phyloP scores from a whole-genome alignment of 2,329 filamentous ascomycete species.

The Apiospora aurea region DNA sequence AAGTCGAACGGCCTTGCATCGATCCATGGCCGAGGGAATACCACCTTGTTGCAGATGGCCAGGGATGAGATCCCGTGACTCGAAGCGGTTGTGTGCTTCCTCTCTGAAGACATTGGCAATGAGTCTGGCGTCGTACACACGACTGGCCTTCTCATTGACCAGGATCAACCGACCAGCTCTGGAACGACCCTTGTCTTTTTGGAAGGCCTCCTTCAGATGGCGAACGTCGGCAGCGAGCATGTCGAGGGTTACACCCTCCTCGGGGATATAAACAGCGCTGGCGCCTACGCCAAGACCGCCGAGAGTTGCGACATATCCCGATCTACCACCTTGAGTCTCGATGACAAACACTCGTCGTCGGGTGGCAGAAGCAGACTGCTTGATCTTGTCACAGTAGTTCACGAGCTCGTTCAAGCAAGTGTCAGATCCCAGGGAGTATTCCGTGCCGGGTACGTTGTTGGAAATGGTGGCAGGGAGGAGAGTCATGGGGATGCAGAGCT shows the following conservation, averaged over 20 bases:
- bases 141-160: constrained; percentile 94
- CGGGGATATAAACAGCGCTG: constrained; percentile 92
- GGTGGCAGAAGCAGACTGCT: constrained; percentile 93
- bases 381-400: constrained; percentile 95
- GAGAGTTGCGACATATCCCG: constrained; percentile 90
- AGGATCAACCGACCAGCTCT: constrained; percentile 93
- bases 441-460: constrained; percentile 97
- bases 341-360: constrained; percentile 96
- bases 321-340: constrained; percentile 94
- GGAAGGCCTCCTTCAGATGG: constrained; percentile 85
- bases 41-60: constrained; percentile 96
- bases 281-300: constrained; percentile 92
- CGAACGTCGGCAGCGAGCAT: constrained; percentile 93
- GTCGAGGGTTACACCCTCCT: constrained; percentile 92
- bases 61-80: constrained; percentile 88
- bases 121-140: constrained; percentile 89
- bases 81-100: constrained; percentile 90
- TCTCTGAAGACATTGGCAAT: constrained; percentile 96
- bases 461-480: constrained; percentile 96
- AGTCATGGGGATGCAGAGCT: constrained; percentile 90
- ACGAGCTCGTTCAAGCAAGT: constrained; percentile 96
- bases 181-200: constrained; percentile 83
- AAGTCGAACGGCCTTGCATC: constrained; percentile 87
- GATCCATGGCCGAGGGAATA: constrained; percentile 93
- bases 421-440: constrained; percentile 96